A percentile compares a stretch with the other conserved stretches of the same genome.
phyloP scores from a whole-genome alignment of 176 grass and related monocot genomes.

The Paspalum vaginatum region DNA sequence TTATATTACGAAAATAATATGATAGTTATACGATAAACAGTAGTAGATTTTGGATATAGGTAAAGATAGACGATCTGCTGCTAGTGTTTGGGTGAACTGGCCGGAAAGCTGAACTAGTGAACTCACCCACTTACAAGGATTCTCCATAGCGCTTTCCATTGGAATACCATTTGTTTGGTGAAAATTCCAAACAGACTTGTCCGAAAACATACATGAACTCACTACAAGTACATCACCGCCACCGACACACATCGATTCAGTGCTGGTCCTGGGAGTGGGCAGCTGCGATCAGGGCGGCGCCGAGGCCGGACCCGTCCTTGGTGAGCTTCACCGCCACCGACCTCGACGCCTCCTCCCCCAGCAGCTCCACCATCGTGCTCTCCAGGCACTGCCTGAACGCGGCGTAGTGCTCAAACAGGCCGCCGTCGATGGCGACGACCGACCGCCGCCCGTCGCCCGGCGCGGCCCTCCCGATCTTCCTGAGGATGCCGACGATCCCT shows the following conservation, averaged over 20 bases:
- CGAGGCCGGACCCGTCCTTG: conserved; percentile 81
- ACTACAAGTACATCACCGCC: not conserved
- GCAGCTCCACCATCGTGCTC: conserved; percentile 64
- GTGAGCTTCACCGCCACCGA: conserved; percentile 54
- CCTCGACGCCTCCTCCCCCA: conserved; percentile 60
- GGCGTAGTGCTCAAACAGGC: conserved; percentile 61
- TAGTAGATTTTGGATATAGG: no score
- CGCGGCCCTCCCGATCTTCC: conserved; percentile 66
- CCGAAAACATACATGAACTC: conserved; percentile 2
- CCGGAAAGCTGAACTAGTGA: no score
- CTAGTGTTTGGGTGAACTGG: no score
- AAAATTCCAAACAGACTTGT: not conserved
- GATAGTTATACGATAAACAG: no score
- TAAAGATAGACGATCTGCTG: no score
- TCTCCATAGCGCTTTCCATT: not conserved
- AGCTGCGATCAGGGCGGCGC: conserved; percentile 84
- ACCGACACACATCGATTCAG: not conserved
- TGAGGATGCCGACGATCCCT: conserved; percentile 79
- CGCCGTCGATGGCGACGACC: conserved; percentile 75
- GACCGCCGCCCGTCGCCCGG: conserved; percentile 47
- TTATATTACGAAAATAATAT: no score
- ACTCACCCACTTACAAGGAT: not conserved
- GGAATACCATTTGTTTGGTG: not conserved
- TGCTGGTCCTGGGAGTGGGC: conserved; percentile 48
- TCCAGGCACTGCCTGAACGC: conserved; percentile 74